phyloP scores from a whole-genome alignment of 73 alveolate species.

The Effrenium voratum region DNA sequence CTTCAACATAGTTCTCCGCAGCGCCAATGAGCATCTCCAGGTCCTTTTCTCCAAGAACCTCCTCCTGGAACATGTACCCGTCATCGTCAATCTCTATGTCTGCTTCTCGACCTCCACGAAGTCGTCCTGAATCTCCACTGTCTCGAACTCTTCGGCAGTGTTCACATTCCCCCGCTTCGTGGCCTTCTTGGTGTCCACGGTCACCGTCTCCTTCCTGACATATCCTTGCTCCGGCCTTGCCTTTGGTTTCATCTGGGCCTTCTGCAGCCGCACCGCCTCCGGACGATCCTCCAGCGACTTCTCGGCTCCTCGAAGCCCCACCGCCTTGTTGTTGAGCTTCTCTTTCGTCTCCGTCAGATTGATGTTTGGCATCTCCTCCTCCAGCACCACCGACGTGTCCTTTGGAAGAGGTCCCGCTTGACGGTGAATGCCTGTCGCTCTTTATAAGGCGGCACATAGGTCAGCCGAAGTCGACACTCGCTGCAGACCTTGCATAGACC shows the following conservation, averaged over 20 bases:
- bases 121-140: background rate
- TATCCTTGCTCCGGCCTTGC: no score
- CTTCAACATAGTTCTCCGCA: background rate
- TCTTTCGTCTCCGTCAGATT: background rate
- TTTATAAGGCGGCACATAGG: background rate
- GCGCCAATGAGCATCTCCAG: background rate
- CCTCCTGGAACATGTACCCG: no score
- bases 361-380: background rate
- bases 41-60: no score
- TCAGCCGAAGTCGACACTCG: background rate
- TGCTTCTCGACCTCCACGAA: background rate
- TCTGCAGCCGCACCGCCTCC: background rate
- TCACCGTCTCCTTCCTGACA: background rate
- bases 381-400: background rate
- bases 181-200: background rate
- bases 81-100: no score
- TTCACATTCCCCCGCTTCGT: background rate
- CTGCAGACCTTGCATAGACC: background rate
- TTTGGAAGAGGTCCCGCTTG: constrained; percentile 21
- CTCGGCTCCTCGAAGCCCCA: background rate
- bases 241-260: background rate
- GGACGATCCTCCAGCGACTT: background rate
- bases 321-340: background rate
- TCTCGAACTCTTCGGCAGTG: background rate
- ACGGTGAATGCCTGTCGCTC: background rate